phyloP scores from a whole-genome alignment of 768 basidiomycete genomes.

The Clathrus columnatus region DNA sequence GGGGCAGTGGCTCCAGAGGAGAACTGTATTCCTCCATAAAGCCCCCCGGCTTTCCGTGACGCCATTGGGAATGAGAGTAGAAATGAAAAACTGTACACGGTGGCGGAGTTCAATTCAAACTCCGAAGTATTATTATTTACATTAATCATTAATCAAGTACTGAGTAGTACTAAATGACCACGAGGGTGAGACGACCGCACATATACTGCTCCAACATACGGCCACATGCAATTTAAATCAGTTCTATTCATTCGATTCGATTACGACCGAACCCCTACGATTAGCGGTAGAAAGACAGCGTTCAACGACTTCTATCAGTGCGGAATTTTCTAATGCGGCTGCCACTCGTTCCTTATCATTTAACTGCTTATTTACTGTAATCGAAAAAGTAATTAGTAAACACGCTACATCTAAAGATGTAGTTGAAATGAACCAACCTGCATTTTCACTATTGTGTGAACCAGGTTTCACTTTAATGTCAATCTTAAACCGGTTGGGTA shows the following conservation, averaged over 20 bases:
- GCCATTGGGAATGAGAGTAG: slow-evolving; percentile 1
- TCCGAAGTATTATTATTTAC: too few species aligned
- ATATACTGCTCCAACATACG: too few species aligned
- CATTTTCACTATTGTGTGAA: slow-evolving; percentile 90
- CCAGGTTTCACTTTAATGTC: slow-evolving; percentile 91
- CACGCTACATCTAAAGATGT: too few species aligned
- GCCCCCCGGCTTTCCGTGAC: slow-evolving; percentile 60
- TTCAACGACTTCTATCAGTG: slow-evolving; percentile 81
- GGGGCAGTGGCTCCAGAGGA: slow-evolving; percentile 54
- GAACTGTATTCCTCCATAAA: slow-evolving; percentile 84
- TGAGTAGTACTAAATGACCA: too few species aligned
- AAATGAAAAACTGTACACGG: too few species aligned
- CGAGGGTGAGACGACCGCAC: too few species aligned
- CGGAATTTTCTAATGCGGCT: slow-evolving; percentile 88
- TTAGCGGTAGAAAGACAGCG: slow-evolving; percentile 49
- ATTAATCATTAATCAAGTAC: too few species aligned
- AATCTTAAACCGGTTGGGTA: slow-evolving; percentile 90
- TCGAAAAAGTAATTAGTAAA: neutral
- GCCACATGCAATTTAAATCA: too few species aligned
- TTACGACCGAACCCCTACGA: slow-evolving; percentile 27
- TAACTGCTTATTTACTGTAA: slow-evolving; percentile 89
- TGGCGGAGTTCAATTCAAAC: too few species aligned
- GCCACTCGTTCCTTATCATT: slow-evolving; percentile 99
- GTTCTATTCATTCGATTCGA: too few species aligned
- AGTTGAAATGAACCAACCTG: slow-evolving; percentile 38